phyloP scores from a whole-genome alignment of 139 green algal genomes.

The Chlamydomonas sp. region DNA sequence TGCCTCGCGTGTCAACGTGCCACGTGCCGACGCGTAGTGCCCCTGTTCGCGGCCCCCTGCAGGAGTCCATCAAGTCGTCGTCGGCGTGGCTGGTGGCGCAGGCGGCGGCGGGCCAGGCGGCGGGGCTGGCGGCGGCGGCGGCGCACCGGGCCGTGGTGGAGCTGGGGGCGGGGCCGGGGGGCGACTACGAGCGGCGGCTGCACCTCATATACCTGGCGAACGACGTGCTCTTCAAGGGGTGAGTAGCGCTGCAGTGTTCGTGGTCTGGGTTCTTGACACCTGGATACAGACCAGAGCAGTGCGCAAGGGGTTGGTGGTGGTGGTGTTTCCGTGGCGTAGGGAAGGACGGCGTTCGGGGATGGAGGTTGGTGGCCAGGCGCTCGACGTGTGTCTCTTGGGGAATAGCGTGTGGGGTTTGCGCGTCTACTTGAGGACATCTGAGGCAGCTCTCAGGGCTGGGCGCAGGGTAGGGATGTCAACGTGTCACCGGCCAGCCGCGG shows the following conservation, averaged over 20 bases:
- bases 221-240: constrained; percentile 86
- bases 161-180: not conserved
- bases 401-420: too few relatives aligned
- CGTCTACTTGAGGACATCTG: too few relatives aligned
- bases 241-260: not conserved
- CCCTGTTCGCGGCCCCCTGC: not conserved
- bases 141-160: constrained; percentile 29
- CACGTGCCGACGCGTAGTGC: not conserved
- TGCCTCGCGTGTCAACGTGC: too few relatives aligned
- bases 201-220: constrained; percentile 92
- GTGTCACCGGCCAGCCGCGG: too few relatives aligned
- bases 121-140: constrained; percentile 75
- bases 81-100: constrained; percentile 90
- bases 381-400: too few relatives aligned
- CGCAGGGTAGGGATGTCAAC: too few relatives aligned
- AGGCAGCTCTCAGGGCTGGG: too few relatives aligned
- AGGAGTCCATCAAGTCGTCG: constrained; percentile 77
- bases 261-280: too few relatives aligned
- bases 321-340: not conserved
- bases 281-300: too few relatives aligned
- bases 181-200: constrained; percentile 72
- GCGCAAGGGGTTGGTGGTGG: not conserved
- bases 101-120: constrained; percentile 48
- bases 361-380: too few relatives aligned
- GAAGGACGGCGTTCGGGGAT: too few relatives aligned